These are phyloP conservation scores for Cadophora gregata DNA, from an alignment of 2,329 filamentous ascomycete species.

Conservation along the genomic window DNA sequence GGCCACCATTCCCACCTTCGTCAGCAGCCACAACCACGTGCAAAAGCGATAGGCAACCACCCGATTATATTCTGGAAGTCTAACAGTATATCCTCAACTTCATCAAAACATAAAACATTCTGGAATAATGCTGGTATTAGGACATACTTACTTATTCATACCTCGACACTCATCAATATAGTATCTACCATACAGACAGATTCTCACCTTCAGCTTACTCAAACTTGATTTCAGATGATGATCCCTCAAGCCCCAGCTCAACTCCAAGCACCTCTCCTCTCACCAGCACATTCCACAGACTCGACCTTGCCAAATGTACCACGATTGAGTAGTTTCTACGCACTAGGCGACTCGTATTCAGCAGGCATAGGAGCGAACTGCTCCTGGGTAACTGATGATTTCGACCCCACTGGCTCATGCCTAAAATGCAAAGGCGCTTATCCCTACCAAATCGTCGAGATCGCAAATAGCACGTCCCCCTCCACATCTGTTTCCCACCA, in stretches of 20 bases:
- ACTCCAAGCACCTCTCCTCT: background rate
- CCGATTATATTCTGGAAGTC: background rate
- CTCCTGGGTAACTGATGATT: slow-evolving; percentile 24
- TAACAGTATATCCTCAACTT: background rate
- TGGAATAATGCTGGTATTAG: background rate
- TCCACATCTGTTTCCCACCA: background rate
- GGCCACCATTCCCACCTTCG: background rate
- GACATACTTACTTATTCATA: background rate
- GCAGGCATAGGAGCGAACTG: slow-evolving; percentile 25
- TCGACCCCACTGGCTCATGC: slow-evolving; percentile 19
- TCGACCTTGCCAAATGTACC: background rate
- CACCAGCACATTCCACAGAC: background rate
- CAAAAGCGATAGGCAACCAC: background rate
- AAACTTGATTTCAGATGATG: too few species aligned
- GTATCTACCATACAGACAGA: background rate
- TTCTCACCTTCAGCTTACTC: too few species aligned
- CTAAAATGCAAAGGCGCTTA: slow-evolving; percentile 22
- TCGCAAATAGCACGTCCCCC: slow-evolving; percentile 21
- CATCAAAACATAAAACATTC: background rate
- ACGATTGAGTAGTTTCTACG: slow-evolving; percentile 17
- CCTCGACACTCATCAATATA: background rate
- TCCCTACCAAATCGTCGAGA: slow-evolving; percentile 25
- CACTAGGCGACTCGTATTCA: slow-evolving; percentile 26
- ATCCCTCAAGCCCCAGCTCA: background rate
- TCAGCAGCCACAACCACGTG: background rate